A percentile compares a stretch with the other conserved stretches of the same genome.
Conservation (phyloP, 2,329 filamentous ascomycete genomes). For the Cladosporium sp. region DNA sequence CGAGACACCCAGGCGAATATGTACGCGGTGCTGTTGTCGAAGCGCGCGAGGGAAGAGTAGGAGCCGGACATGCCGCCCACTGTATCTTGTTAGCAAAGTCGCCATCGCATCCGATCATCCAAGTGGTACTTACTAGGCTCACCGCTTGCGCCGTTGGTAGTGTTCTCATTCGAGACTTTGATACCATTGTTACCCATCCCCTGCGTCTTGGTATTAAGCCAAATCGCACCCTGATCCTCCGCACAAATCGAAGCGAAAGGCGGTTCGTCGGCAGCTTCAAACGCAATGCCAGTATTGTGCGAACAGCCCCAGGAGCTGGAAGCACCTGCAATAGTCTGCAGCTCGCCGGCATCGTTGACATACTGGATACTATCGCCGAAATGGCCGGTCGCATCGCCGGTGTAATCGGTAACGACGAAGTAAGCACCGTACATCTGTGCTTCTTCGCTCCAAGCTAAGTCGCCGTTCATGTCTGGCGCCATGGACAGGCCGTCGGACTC, state of each 20-base stretch:
- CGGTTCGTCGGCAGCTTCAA: constrained; percentile 55
- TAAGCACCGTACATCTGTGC: constrained; percentile 58
- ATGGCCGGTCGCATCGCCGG: constrained; percentile 52
- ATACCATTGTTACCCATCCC: constrained; percentile 51
- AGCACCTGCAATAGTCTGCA: constrained; percentile 50
- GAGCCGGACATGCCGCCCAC: constrained; percentile 61
- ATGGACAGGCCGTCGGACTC: constrained; percentile 44
- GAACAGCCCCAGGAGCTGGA: constrained; percentile 58
- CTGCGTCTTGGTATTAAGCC: constrained; percentile 58
- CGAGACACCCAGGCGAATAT: constrained; percentile 62
- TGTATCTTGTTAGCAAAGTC: constrained; percentile 19
- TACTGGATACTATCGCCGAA: constrained; percentile 57
- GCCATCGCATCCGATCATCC: too few species aligned
- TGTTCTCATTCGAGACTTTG: constrained; percentile 61
- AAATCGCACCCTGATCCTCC: constrained; percentile 61
- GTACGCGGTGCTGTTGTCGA: constrained; percentile 49
- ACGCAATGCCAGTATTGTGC: constrained; percentile 62
- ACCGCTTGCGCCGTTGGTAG: constrained; percentile 55
- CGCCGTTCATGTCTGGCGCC: constrained; percentile 58
- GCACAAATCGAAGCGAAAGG: constrained; percentile 59
- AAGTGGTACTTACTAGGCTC: constrained; percentile 37
- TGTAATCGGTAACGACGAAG: constrained; percentile 58
- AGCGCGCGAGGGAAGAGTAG: constrained; percentile 55
- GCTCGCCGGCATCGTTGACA: constrained; percentile 44
- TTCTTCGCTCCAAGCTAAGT: constrained; percentile 56